These are phyloP conservation scores for Phytopythium vexans DNA, from an alignment of 352 stramenopile species.

Conservation along the genomic window DNA sequence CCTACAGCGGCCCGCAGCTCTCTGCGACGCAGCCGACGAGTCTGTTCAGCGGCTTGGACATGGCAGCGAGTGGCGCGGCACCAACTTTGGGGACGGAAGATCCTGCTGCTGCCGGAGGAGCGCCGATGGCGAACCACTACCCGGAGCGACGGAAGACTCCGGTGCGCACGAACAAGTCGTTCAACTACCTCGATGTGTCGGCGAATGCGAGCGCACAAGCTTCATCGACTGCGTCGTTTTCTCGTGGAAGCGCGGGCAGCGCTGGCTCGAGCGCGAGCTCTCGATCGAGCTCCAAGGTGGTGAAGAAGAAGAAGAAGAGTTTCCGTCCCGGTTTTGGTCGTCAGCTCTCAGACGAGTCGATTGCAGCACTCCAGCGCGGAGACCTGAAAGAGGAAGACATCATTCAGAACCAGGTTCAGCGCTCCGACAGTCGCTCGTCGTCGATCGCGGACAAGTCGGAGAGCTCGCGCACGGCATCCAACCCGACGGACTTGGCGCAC, in stretches of 20 bases:
- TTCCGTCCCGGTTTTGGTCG: conserved; percentile 82
- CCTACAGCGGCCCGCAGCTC: background rate
- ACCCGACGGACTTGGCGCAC: conserved; percentile 63
- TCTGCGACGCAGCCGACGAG: conserved; percentile 12
- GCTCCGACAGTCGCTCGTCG: conserved; percentile 3
- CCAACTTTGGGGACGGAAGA: conserved; percentile 19
- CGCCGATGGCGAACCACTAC: conserved; percentile 11
- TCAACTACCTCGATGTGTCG: conserved; percentile 65
- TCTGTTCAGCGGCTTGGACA: conserved; percentile 50
- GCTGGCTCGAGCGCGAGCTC: conserved; percentile 22
- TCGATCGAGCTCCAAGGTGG: conserved; percentile 39
- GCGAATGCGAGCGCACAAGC: conserved; percentile 7
- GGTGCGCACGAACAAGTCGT: conserved; percentile 32
- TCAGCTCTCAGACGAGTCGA: conserved; percentile 79
- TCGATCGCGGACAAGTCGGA: conserved; percentile 22
- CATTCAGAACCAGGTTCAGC: conserved; percentile 35
- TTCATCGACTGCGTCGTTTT: conserved; percentile 16
- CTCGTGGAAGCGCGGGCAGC: conserved; percentile 21
- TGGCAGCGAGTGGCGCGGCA: conserved; percentile 23
- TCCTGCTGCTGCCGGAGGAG: conserved; percentile 2
- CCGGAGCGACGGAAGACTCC: conserved; percentile 38
- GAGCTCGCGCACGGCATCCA: conserved; percentile 25
- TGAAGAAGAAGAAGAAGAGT: conserved; percentile 86
- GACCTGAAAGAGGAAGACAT: conserved; percentile 76
- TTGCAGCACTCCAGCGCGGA: conserved; percentile 70